These are phyloP conservation scores for Cordyceps cateniannulata DNA, from an alignment of 2,329 filamentous ascomycete species.

Conservation along the genomic window DNA sequence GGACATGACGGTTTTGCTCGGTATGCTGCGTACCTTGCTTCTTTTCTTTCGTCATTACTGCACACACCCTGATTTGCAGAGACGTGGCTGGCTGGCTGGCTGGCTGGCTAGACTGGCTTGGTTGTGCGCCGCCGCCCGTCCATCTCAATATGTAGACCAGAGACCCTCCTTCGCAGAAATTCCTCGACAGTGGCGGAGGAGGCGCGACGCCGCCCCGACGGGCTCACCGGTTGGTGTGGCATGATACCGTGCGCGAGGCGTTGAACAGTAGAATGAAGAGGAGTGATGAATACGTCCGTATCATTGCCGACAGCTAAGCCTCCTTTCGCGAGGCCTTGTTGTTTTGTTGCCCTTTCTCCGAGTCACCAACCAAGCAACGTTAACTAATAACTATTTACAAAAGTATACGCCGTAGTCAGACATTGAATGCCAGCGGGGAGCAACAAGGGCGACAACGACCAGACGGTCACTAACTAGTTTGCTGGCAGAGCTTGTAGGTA, in stretches of 20 bases:
- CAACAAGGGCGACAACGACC: not conserved
- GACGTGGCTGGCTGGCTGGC: not conserved
- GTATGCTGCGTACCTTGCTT: no score
- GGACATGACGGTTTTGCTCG: no score
- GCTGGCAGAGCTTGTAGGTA: not conserved
- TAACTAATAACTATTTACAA: no score
- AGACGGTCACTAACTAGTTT: not conserved
- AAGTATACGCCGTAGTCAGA: not conserved
- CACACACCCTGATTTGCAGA: not conserved
- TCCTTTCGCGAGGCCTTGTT: not conserved
- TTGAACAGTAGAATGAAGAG: not conserved
- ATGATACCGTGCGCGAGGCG: not conserved
- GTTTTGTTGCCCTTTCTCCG: constrained; percentile 1
- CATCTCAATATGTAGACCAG: not conserved
- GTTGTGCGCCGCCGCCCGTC: not conserved
- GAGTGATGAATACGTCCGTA: not conserved
- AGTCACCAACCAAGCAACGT: not conserved
- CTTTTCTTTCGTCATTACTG: no score
- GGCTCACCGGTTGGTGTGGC: not conserved
- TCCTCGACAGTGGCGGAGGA: constrained; percentile 5
- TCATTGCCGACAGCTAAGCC: not conserved
- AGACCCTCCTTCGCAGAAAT: not conserved
- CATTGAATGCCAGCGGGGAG: constrained; percentile 4
- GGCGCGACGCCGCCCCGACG: not conserved
- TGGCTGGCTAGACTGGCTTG: no score